phyloP scores from a whole-genome alignment of 2,329 filamentous ascomycete species.

The Pseudohalonectria lignicola region DNA sequence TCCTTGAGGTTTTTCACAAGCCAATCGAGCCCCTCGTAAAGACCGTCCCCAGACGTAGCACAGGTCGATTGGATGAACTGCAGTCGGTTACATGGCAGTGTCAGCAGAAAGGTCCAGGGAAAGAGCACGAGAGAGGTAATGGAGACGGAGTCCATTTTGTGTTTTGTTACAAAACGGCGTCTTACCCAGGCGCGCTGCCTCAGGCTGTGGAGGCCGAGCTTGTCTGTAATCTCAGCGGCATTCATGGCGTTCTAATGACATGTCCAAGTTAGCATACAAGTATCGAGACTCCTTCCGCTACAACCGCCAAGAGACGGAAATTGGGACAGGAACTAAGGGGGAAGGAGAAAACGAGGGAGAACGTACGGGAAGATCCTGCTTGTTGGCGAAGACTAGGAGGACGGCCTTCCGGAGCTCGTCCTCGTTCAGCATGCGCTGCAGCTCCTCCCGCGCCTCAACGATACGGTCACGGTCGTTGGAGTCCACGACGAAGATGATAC shows the following conservation, averaged over 20 bases:
- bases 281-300: no score
- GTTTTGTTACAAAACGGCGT: slow-evolving; percentile 12
- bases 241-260: slow-evolving; percentile 86
- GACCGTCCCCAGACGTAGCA: slow-evolving; percentile 96
- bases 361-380: slow-evolving; percentile 96
- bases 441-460: slow-evolving; percentile 89
- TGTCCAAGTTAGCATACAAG: no score
- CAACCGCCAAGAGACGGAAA: no score
- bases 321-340: no score
- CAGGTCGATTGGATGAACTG: slow-evolving; percentile 99
- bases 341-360: no score
- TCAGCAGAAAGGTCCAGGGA: no score
- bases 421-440: slow-evolving; percentile 98
- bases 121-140: no score
- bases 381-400: slow-evolving; percentile 97
- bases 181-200: slow-evolving; percentile 98
- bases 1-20: slow-evolving; percentile 62
- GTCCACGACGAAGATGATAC: slow-evolving; percentile 99
- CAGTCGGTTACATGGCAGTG: slow-evolving; percentile 7
- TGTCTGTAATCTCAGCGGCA: slow-evolving; percentile 98
- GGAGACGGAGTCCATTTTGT: neutral
- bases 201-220: slow-evolving; percentile 98
- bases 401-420: slow-evolving; percentile 96
- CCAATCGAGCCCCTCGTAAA: slow-evolving; percentile 98
- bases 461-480: slow-evolving; percentile 98